Percentiles rank a stretch among this genome's conserved stretches.
Conservation (phyloP, 73 alveolate species). For the Stentor coeruleus region DNA sequence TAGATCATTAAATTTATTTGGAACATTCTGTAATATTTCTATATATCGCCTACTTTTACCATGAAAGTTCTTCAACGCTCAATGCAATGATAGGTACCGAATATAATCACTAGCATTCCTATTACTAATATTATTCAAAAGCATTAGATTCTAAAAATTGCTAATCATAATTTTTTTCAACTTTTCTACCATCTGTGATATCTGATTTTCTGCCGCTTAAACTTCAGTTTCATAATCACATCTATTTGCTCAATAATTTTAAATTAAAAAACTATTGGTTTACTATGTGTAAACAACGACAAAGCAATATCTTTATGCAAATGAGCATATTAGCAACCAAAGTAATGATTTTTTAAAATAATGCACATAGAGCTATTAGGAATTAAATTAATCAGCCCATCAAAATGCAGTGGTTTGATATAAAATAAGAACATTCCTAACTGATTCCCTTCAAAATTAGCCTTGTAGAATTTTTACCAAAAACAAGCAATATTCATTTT, state of each 20-base stretch:
- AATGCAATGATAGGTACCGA: slow-evolving; percentile 96
- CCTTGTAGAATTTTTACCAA: not conserved
- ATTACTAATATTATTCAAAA: slow-evolving; percentile 79
- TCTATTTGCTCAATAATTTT: not conserved
- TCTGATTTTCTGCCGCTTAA: slow-evolving; percentile 42
- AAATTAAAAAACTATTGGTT: not conserved
- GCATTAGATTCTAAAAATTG: slow-evolving; percentile 88
- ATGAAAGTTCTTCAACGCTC: slow-evolving; percentile 84
- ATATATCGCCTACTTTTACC: slow-evolving; percentile 35
- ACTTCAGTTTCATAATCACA: not conserved
- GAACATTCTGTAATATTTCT: slow-evolving; percentile 57
- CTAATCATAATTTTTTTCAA: slow-evolving; percentile 90
- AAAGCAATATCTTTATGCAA: slow-evolving; percentile 7
- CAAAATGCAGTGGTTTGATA: not conserved
- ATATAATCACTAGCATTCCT: slow-evolving; percentile 84
- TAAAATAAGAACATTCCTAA: not conserved
- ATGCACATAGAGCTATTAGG: not conserved
- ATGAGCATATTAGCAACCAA: not conserved
- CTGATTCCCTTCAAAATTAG: not conserved
- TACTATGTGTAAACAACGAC: not conserved
- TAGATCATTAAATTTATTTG: slow-evolving; percentile 62
- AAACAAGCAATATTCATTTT: no score
- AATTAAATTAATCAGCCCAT: not conserved
- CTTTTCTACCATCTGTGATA: slow-evolving; percentile 73
- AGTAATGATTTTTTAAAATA: not conserved